Base-by-base conservation (phyloP, 2,329 filamentous ascomycete genomes). In the Hymenoscyphus linearis region DNA sequence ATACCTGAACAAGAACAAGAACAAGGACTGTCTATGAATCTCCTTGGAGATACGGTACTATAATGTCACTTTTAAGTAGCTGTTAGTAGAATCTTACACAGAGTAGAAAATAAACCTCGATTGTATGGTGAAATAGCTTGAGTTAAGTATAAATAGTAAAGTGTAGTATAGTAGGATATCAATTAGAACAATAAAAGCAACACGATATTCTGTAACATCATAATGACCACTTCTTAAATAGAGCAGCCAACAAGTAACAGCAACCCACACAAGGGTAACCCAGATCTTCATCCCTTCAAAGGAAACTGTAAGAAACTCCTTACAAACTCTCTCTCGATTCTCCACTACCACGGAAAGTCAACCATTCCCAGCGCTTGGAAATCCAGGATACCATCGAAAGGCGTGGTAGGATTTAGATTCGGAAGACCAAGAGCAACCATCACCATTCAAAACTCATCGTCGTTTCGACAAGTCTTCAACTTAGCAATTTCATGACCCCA, bases 401-500 rank as follows among this genome's bases (percentile, higher is more conserved):
- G 37, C 9, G 37, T 40, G 14, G 37, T 40, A 6, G 37, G 37
- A 18, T 40, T 40, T 16, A 16, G 37, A n/a, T 40, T 40, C 7
- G 37, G 40, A 10, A 47, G 18, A n/a, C 67, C 71, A 61, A 70
- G 74, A 40, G 62, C 62, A 55, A 66, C 60, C 58, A 69, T 70
- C 56, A 72, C 70, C 61, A 72, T 71, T 27, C 68, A 70, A 68
- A 74, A 75, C 63, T 76, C 73, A 63, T 70, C 64, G 61, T 75
- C 73, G 60, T 76, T 75, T 60, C 74, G 69, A 65, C 74, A 76
- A 56, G 64, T 62, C 44, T 69, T 68, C 53, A 74, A 56, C 18
- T 52, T 57, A 26, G 65, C 62, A 56, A 70, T 63, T 50, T 70
- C 40, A 4, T 65, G 50, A 55, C 60, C 58, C 31, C 68, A 63